Conservation (phyloP, 2,329 filamentous ascomycete genomes). For the Scortechinia acanthostroma region DNA sequence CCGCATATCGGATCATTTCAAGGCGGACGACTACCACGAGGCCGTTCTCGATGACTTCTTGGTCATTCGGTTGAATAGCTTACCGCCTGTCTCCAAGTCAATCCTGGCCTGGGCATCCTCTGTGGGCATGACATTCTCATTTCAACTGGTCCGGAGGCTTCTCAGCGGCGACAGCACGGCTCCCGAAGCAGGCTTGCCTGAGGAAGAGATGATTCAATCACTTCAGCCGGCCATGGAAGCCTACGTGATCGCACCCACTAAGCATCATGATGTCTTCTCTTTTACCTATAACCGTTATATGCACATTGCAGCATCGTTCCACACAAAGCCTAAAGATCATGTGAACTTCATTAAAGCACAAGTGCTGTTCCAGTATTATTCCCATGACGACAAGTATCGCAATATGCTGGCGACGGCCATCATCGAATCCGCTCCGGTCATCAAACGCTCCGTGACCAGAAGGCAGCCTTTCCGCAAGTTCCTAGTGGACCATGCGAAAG, state of each 20-base stretch:
- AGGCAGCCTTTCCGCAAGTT: slow-evolving; percentile 67
- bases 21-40: slow-evolving; percentile 70
- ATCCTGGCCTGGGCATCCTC: slow-evolving; percentile 83
- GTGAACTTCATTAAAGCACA: slow-evolving; percentile 91
- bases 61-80: slow-evolving; percentile 67
- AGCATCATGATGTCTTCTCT: slow-evolving; percentile 78
- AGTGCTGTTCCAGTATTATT: slow-evolving; percentile 68
- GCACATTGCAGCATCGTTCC: slow-evolving; percentile 62
- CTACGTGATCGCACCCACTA: slow-evolving; percentile 74
- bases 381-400: slow-evolving; percentile 49
- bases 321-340: slow-evolving; percentile 31
- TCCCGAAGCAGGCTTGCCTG: slow-evolving; percentile 20
- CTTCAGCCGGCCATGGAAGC: slow-evolving; percentile 76
- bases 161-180: slow-evolving; percentile 61
- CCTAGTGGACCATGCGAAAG: slow-evolving; percentile 71
- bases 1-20: slow-evolving; percentile 77
- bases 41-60: slow-evolving; percentile 76
- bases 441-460: slow-evolving; percentile 54
- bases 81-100: slow-evolving; percentile 67
- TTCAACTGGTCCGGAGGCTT: slow-evolving; percentile 70
- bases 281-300: slow-evolving; percentile 86
- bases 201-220: too few species aligned
- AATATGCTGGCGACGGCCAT: slow-evolving; percentile 78
- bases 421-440: slow-evolving; percentile 68
- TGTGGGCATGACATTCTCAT: slow-evolving; percentile 77